Percentiles rank a stretch among this genome's conserved stretches.
Evolutionary conservation across 2,329 filamentous ascomycete genomes (phyloP).

Genomic region (Ophiocordyceps unilateralis): DNA sequence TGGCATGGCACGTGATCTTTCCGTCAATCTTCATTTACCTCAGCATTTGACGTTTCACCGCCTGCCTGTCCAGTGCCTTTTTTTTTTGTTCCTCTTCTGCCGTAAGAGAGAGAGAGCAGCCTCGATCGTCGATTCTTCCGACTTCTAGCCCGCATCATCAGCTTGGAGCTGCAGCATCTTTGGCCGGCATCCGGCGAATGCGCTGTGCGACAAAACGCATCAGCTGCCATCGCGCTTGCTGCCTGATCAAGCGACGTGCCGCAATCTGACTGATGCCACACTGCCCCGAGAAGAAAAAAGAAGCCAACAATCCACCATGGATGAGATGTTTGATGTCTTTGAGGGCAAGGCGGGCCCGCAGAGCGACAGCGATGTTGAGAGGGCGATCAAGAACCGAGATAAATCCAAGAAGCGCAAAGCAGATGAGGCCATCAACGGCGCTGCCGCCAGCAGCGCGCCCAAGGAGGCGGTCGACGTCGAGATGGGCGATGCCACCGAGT

Average conservation of each 20-base stretch:
- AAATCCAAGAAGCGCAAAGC: conserved; percentile 74
- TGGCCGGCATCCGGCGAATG: not conserved
- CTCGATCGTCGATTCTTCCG: not conserved
- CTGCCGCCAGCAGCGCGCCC: conserved; percentile 3
- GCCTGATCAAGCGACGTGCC: not conserved
- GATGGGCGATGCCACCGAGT: conserved; percentile 24
- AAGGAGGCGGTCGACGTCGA: conserved; percentile 11
- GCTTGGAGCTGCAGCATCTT: not conserved
- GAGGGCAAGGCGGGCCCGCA: conserved; percentile 37
- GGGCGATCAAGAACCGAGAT: conserved; percentile 29
- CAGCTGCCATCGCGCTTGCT: not conserved
- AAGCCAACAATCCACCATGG: conserved; percentile 31
- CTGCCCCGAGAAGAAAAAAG: too few species aligned
- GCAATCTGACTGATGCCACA: not conserved
- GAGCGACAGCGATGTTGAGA: conserved; percentile 26
- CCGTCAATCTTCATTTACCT: too few species aligned
- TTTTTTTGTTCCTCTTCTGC: not conserved
- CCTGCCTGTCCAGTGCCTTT: conserved; percentile 7
- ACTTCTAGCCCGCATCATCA: conserved; percentile 1
- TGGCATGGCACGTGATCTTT: too few species aligned
- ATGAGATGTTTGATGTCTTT: conserved; percentile 72
- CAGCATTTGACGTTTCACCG: conserved; percentile 7
- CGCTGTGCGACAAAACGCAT: not conserved
- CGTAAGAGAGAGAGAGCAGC: not conserved
- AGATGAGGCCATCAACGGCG: conserved; percentile 57